Base-by-base conservation (phyloP, 108 stramenopile species). In the Aurantiochytrium sp. region DNA sequence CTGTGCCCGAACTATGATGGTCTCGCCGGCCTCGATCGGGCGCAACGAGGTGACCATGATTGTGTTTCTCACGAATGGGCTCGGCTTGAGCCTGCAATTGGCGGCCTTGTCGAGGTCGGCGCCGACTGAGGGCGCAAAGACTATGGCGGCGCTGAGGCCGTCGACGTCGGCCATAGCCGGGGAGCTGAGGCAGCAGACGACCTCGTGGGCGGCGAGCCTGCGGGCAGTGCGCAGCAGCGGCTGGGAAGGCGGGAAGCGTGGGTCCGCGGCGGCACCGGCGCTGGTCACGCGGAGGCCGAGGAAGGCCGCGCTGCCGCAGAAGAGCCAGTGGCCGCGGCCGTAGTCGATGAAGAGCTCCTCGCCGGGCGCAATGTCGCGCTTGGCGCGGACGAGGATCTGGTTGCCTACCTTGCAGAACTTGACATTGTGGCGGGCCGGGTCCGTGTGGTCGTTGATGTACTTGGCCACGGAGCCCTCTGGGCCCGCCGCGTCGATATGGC, bases 121-220 rank as follows among this genome's bases (percentile, higher is more conserved):
- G 32, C 59, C 59, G 8, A 65, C 59, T 8, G 59, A 65, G 34
- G 59, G 34, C 24, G 73, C 73, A 81, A 48, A 81, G 27, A 17
- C 42, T 12, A 81, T 24, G 39, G 42, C 73, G n/a, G n/a, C 30
- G 45, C 73, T 81, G 39, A 81, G 45, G 32, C 73, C 36, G 45
- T 81, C 73, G n/a, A 48, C 4, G 30, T 81, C 73, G 39, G 39
- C 73, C 73, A 81, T 81, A 17, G 73, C 73, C 8, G 73, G 45
- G 39, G 73, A 81, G 73, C 73, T 81, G n/a, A 81, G 45, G 24
- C 73, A 81, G 73, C 73, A 81, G n/a, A 81, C 45, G n/a, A 81
- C 73, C 30, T 81, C 73, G 73, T 81, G 39, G 39, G 42, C 21
- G 27, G n/a, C 73, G 8, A 81, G 45, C 12, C 19, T 15, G 42